Evolutionary conservation across 768 basidiomycete species (phyloP).

Genomic region (Boletus subparvulus): DNA sequence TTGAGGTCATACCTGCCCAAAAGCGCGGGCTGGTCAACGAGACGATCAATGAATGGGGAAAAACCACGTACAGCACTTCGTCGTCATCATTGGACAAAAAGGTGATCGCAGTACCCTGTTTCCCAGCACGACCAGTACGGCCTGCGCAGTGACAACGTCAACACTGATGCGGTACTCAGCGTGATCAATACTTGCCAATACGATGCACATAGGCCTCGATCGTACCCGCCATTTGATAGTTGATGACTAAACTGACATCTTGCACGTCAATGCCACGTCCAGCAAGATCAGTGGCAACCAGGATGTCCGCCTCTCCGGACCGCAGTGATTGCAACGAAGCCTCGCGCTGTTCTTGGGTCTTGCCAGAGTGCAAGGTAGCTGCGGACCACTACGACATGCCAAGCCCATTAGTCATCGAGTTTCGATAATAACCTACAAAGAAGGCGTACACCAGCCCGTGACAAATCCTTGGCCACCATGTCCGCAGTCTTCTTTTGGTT

Average conservation of each 20-base stretch:
- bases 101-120: constrained; percentile 89
- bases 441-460: constrained; percentile 75
- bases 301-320: constrained; percentile 79
- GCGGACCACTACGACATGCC: constrained; percentile 70
- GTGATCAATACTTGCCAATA: constrained; percentile 63
- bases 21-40: constrained; percentile 9
- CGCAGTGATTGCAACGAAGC: constrained; percentile 85
- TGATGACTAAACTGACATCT: constrained; percentile 93
- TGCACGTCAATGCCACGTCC: constrained; percentile 99
- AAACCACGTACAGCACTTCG: constrained; percentile 82
- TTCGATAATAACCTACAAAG: not conserved
- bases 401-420: not conserved
- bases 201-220: constrained; percentile 98
- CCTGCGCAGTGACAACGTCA: no score
- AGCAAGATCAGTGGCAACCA: constrained; percentile 97
- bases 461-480: constrained; percentile 93
- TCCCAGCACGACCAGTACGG: constrained; percentile 97
- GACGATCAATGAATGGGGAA: not conserved
- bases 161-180: no score
- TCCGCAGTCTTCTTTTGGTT: constrained; percentile 99
- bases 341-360: constrained; percentile 97
- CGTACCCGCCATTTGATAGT: constrained; percentile 94
- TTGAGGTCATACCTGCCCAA: constrained; percentile 87
- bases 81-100: constrained; percentile 96
- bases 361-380: constrained; percentile 93